Evolutionary conservation across 1,284 basidiomycete species (phyloP), one percentile per base, ranked within the genome.

Genomic region (Erythrobasidium hasegawianum): DNA sequence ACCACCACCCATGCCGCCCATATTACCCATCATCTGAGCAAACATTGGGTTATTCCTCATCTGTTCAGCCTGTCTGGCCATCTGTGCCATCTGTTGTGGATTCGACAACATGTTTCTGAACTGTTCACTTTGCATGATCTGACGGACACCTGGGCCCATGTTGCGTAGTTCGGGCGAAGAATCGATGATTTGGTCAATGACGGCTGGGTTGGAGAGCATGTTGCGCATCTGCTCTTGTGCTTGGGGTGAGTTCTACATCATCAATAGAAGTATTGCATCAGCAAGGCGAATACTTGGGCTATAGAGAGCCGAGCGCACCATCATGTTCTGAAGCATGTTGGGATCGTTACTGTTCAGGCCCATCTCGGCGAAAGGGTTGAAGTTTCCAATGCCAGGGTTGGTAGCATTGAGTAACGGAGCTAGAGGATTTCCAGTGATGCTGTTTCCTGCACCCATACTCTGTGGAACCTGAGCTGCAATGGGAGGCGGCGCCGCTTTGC

Each of bases 351-450:
- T 81, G 75, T 96, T 96, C 57, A 92, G 71, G 9, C 90, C 87
- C 83, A 93, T 85, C 2, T 87, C 87, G 0, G 86, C 83, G 72
- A 96, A 95, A 0, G 92, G 91, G 74, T 95, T 94, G 75, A 92
- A 81, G 85, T 86, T 83, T 88, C 84, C 29, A 27, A 65, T 65
- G 39, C 61, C 61, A 18, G 55, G 62, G 22, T 65, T 65, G 14
- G 68, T 65, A 39, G 62, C 62, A 64, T 77, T 76, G 69, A 78
- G 72, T 22, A 78, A 69, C 0, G 76, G 76, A 0, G 77, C 76
- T 41, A 78, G 70, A 2, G 76, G 76, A 60, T 77, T 77, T 13
- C 73, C 72, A 16, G 71, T 72, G 54, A 75, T 70, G 56, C 75
- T 74, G 68, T 78, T 75, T 3, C 77, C 77, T 3, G 77, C 73